Evolutionary conservation across 306 rosid genomes (phyloP).

Genomic region (Urtica urens): DNA sequence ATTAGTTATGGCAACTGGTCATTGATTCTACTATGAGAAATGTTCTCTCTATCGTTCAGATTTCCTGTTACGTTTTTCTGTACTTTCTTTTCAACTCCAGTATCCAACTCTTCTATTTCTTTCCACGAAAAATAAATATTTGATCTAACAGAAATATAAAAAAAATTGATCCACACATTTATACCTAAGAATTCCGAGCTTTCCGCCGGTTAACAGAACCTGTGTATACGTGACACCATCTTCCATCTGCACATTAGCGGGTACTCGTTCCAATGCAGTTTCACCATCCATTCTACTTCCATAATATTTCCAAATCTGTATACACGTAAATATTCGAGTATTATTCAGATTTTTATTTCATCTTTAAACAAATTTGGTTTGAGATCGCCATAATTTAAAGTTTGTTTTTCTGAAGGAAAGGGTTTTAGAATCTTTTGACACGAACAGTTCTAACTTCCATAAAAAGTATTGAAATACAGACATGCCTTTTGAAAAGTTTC

Average conservation of each 20-base stretch:
- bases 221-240: conserved; percentile 49
- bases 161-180: no score
- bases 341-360: no score
- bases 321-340: not conserved
- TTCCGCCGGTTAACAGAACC: conserved; percentile 48
- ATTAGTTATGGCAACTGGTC: no score
- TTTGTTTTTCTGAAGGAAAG: no score
- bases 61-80: not conserved
- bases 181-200: conserved; percentile 57
- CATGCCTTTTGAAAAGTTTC: no score
- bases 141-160: no score
- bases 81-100: not conserved
- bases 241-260: conserved; percentile 33
- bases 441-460: no score
- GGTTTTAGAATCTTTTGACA: no score
- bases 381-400: no score
- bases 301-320: conserved; percentile 72
- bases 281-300: conserved; percentile 37
- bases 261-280: conserved; percentile 57
- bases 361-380: no score
- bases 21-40: no score
- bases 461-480: no score
- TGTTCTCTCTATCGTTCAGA: not conserved
- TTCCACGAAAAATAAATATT: not conserved
- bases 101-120: not conserved